Conservation (phyloP, 164 flowering plant genomes). For the Chloranthus sessilifolius region DNA sequence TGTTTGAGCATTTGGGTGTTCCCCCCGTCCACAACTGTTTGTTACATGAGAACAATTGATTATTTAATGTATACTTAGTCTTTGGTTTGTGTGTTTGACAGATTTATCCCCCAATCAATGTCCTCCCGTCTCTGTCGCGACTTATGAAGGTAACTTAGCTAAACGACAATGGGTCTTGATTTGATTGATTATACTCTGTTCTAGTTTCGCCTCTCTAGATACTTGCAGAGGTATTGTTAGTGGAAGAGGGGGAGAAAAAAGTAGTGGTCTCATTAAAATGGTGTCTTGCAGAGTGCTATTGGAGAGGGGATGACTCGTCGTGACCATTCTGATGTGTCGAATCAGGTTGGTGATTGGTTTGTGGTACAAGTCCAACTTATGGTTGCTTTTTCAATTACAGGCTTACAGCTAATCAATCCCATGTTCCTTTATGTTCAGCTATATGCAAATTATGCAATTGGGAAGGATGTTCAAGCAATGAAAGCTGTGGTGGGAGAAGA, state of each 20-base stretch:
- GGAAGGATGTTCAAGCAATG: slow-evolving; percentile 99
- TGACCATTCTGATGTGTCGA: slow-evolving; percentile 97
- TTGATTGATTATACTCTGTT: neutral
- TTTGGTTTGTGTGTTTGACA: slow-evolving; percentile 23
- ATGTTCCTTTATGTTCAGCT: slow-evolving; percentile 49
- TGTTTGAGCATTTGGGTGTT: no score
- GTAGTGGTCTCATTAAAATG: no score
- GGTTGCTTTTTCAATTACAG: no score
- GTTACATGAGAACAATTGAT: no score
- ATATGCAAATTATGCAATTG: slow-evolving; percentile 98
- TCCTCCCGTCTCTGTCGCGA: slow-evolving; percentile 97
- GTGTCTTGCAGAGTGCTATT: slow-evolving; percentile 87
- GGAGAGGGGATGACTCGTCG: slow-evolving; percentile 98
- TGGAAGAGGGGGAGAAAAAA: no score
- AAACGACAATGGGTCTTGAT: neutral
- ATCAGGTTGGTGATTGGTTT: slow-evolving; percentile 61
- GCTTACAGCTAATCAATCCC: no score
- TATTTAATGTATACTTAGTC: neutral
- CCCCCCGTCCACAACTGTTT: no score
- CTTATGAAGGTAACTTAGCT: slow-evolving; percentile 74
- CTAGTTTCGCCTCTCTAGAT: no score
- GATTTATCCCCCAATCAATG: slow-evolving; percentile 98
- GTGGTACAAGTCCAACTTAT: neutral
- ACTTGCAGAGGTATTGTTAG: no score
- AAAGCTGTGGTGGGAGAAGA: slow-evolving; percentile 99